Conservation (phyloP, 352 stramenopile genomes). For the Saprolegnia diclina region DNA sequence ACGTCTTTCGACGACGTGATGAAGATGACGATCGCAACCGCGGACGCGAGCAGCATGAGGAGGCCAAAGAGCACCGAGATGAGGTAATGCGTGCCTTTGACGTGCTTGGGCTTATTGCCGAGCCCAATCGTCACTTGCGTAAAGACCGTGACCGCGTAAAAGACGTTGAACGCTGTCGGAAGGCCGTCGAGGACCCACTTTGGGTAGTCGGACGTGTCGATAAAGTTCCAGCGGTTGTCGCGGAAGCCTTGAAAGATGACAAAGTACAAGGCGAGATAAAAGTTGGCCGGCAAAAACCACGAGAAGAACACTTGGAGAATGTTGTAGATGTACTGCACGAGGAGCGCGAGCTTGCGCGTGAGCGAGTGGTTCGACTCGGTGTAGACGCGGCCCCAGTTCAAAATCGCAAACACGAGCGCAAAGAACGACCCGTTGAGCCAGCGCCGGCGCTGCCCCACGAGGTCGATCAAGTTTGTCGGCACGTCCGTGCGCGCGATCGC, state of each 20-base stretch:
- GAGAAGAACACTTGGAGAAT: conserved; percentile 59
- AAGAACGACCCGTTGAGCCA: conserved; percentile 87
- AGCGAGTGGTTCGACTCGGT: conserved; percentile 74
- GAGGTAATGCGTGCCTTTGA: conserved; percentile 82
- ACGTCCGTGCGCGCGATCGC: conserved; percentile 79
- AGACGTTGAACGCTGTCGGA: conserved; percentile 76
- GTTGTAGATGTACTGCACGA: conserved; percentile 78
- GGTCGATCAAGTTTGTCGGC: conserved; percentile 67
- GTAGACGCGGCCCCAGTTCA: conserved; percentile 79
- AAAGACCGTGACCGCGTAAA: conserved; percentile 70
- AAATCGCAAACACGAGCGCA: conserved; percentile 82
- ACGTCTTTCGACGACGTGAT: conserved; percentile 46
- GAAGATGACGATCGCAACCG: conserved; percentile 69
- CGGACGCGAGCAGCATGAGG: conserved; percentile 65
- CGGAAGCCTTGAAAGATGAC: conserved; percentile 87
- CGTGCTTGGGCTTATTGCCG: conserved; percentile 84
- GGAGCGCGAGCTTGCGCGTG: conserved; percentile 54
- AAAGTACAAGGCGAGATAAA: conserved; percentile 82
- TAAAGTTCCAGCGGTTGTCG: conserved; percentile 71
- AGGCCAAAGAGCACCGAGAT: conserved; percentile 62
- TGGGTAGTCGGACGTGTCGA: conserved; percentile 68
- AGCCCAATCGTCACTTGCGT: conserved; percentile 83
- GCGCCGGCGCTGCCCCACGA: conserved; percentile 79
- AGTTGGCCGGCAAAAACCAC: conserved; percentile 71
- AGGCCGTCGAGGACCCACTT: conserved; percentile 48